A percentile compares a stretch with the other conserved stretches of the same genome.
Evolutionary conservation across 371 early-diverging fungal genomes (phyloP).

Genomic region (Lichtheimia ramosa): DNA sequence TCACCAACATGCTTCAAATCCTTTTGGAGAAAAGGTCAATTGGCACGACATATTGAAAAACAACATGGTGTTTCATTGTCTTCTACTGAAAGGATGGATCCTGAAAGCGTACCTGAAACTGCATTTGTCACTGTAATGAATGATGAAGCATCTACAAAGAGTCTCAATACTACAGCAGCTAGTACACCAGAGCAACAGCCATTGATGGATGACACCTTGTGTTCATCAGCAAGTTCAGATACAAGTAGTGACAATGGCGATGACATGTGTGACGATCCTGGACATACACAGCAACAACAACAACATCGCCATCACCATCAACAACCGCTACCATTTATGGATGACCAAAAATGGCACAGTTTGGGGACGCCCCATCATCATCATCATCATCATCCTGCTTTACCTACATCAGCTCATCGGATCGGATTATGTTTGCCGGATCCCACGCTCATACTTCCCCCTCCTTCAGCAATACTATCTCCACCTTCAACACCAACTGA

Average conservation of each 20-base stretch:
- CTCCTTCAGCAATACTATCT: background rate
- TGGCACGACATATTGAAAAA: constrained; percentile 41
- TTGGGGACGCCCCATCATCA: constrained; percentile 1
- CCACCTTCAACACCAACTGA: constrained; percentile 1
- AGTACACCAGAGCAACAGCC: background rate
- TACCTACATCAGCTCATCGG: background rate
- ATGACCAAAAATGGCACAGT: constrained; percentile 8
- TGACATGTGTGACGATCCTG: background rate
- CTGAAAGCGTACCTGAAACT: constrained; percentile 11
- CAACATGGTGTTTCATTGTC: constrained; percentile 14
- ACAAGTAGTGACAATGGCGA: constrained; percentile 10
- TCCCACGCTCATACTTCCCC: constrained; percentile 3
- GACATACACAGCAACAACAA: background rate
- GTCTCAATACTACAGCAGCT: background rate
- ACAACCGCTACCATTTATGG: background rate
- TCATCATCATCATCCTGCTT: background rate
- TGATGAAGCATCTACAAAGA: background rate
- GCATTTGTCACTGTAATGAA: background rate
- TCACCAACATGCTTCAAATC: constrained; percentile 42
- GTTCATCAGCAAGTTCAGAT: background rate
- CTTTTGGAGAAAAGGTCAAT: constrained; percentile 47
- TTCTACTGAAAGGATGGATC: constrained; percentile 6
- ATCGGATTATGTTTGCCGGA: background rate
- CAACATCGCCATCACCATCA: background rate
- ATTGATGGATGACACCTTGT: background rate